Evolutionary conservation across 1,139 yeast genomes (phyloP), one percentile per base, ranked within the genome.

Genomic region (Geotrichum australiense): DNA sequence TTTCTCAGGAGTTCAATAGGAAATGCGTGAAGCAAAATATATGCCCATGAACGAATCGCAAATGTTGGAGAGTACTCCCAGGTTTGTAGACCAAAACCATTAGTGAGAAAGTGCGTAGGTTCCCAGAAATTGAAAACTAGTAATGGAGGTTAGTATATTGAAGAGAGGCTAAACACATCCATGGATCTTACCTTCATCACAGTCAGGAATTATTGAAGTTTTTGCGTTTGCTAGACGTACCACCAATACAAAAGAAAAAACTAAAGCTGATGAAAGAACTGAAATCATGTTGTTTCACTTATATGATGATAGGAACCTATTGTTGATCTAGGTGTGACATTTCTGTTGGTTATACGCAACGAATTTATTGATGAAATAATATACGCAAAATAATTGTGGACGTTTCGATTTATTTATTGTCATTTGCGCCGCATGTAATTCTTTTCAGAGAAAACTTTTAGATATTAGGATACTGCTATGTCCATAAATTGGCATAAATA

Each of bases 1-100:
- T 19, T 24, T 6, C 33, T 29, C 14, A 23, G 30, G 20, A 36
- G 11, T 24, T 50, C 48, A 16, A 62, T 46, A 4, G 60, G 48
- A 12, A 50, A 29, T 2, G 65, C 67, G 42, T 66, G 69, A 4
- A 63, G 39, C 22, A 53, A 56, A 3, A 65, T 58, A 53, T 82
- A 87, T 0, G 83, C 73, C 76, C 94, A 89, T 5, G 95, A 84
- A 50, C 97, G 66, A 41, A 89, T 86, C 15, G 95, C 87, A 56
- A 75, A 86, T 43, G 73, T 84, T 0, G 97, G 96, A 0, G 96
- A 85, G 59, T 89, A 89, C 57, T 89, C 97, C 97, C 96, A 89
- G 0, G 97, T 89, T 61, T 87, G 87, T 53, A 86, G 83, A 2
- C 97, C 98, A 59, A 84, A 86, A 2, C 81, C 82, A 51, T 95